Evolutionary conservation across 164 flowering plant genomes (phyloP).

Genomic region (Magnolia sinica): DNA sequence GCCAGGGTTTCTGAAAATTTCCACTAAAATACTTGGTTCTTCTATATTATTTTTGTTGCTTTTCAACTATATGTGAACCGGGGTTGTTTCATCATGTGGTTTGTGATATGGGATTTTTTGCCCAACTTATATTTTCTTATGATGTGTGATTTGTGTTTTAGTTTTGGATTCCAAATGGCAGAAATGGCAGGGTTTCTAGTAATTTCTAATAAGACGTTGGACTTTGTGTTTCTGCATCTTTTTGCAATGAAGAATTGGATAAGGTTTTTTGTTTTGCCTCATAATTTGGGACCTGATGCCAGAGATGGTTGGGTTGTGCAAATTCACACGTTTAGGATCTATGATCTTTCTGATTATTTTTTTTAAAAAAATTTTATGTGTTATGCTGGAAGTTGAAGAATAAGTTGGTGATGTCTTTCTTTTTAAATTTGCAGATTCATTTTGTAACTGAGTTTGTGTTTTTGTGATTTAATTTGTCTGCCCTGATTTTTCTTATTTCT

Average conservation of each 20-base stretch:
- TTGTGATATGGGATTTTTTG: neutral
- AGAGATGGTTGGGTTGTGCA: too few species aligned
- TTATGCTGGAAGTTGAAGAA: too few species aligned
- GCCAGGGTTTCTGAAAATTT: neutral
- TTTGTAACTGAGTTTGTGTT: neutral
- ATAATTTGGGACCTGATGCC: too few species aligned
- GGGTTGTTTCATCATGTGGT: too few species aligned
- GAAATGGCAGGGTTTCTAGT: neutral
- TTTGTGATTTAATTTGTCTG: neutral
- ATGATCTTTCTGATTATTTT: too few species aligned
- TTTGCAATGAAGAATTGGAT: too few species aligned
- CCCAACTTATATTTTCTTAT: neutral
- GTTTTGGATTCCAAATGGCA: neutral
- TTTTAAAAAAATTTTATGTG: too few species aligned
- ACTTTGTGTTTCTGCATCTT: neutral
- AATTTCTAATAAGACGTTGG: neutral
- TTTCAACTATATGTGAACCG: neutral
- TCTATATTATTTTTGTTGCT: neutral
- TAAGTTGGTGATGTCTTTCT: neutral
- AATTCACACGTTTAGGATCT: too few species aligned
- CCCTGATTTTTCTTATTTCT: neutral
- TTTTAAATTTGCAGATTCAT: neutral
- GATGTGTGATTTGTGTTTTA: neutral
- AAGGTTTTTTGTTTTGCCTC: too few species aligned
- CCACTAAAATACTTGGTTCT: neutral